phyloP scores from a whole-genome alignment of 2,329 filamentous ascomycete genomes.

The Paecilomyces dactylethromorphus region DNA sequence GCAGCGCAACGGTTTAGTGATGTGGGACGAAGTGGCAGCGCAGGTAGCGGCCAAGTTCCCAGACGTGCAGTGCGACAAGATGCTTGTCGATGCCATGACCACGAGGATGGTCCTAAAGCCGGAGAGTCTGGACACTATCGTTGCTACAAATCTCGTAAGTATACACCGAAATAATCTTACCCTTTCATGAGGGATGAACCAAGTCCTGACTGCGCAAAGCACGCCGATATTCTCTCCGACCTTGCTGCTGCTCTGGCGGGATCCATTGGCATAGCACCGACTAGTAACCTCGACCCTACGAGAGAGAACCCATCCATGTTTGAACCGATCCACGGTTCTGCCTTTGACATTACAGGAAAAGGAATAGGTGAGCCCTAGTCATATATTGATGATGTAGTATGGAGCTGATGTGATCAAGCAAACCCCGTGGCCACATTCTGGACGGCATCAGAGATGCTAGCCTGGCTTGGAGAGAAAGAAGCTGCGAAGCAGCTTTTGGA shows the following conservation, averaged over 20 bases:
- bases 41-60: slow-evolving; percentile 44
- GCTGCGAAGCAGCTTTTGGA: slow-evolving; percentile 53
- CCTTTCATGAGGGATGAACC: neutral
- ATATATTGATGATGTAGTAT: neutral
- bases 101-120: slow-evolving; percentile 49
- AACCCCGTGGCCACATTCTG: slow-evolving; percentile 63
- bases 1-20: slow-evolving; percentile 49
- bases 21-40: slow-evolving; percentile 49
- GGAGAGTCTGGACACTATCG: slow-evolving; percentile 45
- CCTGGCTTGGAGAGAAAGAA: slow-evolving; percentile 54
- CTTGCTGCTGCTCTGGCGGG: slow-evolving; percentile 64
- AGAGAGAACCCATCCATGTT: slow-evolving; percentile 56
- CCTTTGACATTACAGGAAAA: slow-evolving; percentile 59
- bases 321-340: slow-evolving; percentile 58
- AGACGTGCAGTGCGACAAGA: slow-evolving; percentile 48
- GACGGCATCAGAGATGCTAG: slow-evolving; percentile 63
- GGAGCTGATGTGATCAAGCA: slow-evolving; percentile 25
- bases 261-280: slow-evolving; percentile 66
- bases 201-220: slow-evolving; percentile 20
- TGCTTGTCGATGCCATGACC: slow-evolving; percentile 54
- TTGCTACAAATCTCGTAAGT: slow-evolving; percentile 45
- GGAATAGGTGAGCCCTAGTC: slow-evolving; percentile 34
- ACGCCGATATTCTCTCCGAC: slow-evolving; percentile 64
- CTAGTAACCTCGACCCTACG: slow-evolving; percentile 61
- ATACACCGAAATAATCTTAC: neutral